Conservation (phyloP, 1,284 basidiomycete species). For the Stygiomarasmius scandens region DNA sequence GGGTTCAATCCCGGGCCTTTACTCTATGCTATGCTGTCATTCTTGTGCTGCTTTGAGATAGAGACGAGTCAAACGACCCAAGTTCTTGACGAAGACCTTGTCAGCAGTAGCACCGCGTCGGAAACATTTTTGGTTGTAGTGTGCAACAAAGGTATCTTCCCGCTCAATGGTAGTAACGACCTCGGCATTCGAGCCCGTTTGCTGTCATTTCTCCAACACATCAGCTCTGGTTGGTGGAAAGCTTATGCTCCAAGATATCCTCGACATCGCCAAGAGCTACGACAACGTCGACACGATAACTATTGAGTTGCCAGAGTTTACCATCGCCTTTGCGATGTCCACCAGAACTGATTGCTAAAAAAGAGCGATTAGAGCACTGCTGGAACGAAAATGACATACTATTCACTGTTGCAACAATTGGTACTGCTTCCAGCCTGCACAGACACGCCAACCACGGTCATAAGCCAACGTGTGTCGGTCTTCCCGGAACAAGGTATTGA, state of each 20-base stretch:
- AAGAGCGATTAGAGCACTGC: conserved; percentile 4
- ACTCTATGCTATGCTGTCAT: conserved; percentile 81
- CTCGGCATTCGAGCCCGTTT: too few relatives aligned
- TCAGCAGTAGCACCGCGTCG: conserved; percentile 97
- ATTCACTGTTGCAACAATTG: conserved; percentile 86
- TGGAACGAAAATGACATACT: not conserved
- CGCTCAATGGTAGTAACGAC: too few relatives aligned
- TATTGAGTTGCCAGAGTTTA: conserved; percentile 97
- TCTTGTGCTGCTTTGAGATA: conserved; percentile 98
- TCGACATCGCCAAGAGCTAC: conserved; percentile 98
- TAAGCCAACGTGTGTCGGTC: conserved; percentile 98
- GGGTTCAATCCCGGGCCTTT: conserved; percentile 52
- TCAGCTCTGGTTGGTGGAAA: too few relatives aligned
- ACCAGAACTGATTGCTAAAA: conserved; percentile 91
- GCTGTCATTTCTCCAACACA: too few relatives aligned
- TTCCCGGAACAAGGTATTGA: conserved; percentile 98
- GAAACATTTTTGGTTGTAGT: conserved; percentile 94
- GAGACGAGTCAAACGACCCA: conserved; percentile 88
- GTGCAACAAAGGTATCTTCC: too few relatives aligned
- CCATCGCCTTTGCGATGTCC: conserved; percentile 99
- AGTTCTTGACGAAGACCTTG: conserved; percentile 96
- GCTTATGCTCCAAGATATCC: conserved; percentile 94
- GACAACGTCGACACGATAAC: conserved; percentile 98
- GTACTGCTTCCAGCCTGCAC: conserved; percentile 98
- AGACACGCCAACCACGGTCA: conserved; percentile 96